These are phyloP conservation scores for Sanguinoderma infundibulare DNA, from an alignment of 1,284 basidiomycete species.

Conservation along the genomic window DNA sequence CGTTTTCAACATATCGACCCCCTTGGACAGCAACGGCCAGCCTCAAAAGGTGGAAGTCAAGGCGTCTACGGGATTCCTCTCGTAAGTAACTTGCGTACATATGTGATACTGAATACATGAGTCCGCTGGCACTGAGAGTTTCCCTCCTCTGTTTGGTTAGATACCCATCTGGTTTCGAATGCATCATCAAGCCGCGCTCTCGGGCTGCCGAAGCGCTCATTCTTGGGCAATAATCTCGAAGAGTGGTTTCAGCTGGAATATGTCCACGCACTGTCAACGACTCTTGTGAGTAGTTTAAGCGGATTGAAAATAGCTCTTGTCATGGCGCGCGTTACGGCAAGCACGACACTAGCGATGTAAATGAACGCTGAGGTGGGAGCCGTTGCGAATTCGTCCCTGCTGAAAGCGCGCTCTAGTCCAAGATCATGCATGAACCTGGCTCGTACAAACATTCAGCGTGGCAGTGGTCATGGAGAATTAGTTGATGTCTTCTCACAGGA, in stretches of 20 bases:
- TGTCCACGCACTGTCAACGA: not conserved
- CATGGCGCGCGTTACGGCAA: not conserved
- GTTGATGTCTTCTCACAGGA: not conserved
- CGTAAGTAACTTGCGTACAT: conserved; percentile 8
- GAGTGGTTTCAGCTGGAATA: too few species aligned
- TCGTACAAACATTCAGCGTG: not conserved
- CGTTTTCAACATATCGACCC: conserved; percentile 13
- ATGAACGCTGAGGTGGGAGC: not conserved
- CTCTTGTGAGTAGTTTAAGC: not conserved
- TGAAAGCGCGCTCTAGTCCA: too few species aligned
- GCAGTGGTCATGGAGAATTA: not conserved
- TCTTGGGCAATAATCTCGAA: not conserved
- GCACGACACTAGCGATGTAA: not conserved
- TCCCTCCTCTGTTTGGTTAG: not conserved
- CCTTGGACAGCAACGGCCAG: conserved; percentile 9
- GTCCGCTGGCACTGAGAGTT: too few species aligned
- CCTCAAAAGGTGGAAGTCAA: conserved; percentile 9
- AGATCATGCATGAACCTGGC: too few species aligned
- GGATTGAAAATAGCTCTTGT: not conserved
- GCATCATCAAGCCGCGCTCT: conserved; percentile 10
- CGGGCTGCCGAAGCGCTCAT: conserved; percentile 4
- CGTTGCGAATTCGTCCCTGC: not conserved
- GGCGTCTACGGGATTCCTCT: conserved; percentile 14
- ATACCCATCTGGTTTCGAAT: conserved; percentile 11
- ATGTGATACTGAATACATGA: too few species aligned